Evolutionary conservation across 176 grass and related monocot species (phyloP), one percentile per base, ranked within the genome.

Genomic region (Chrysopogon serrulatus): DNA sequence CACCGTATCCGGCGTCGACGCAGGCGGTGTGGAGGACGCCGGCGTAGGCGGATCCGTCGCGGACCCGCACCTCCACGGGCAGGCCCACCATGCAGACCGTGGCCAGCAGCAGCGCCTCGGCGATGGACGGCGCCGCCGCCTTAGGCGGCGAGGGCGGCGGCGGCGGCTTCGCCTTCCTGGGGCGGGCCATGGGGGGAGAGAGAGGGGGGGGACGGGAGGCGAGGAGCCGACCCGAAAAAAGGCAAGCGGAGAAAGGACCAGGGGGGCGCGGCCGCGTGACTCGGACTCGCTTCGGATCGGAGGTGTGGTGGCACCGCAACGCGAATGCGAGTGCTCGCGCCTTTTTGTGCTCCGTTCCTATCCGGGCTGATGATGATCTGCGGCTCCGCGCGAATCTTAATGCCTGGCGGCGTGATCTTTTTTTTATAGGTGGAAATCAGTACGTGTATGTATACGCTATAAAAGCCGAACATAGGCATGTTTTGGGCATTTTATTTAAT

Each of bases 1-100:
- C 44, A 95, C 96, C 93, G 72, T 88, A 89, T 81, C 89, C 90
- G 10, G 37, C 71, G 54, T 95, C 83, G 83, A 95, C 57, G 82
- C 37, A 83, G 79, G 96, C 96, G 68, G 96, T 92, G 93, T 98
- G 96, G 83, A 98, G 90, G 93, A 98, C 84, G 73, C 96, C 96
- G 24, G 85, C 90, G 81, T 95, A 98, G 62, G 91, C 79, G 71
- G 96, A 98, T 88, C 96, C 96, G 90, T 98, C 96, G 80, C 87
- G 92, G 74, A 95, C 93, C 87, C 90, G 96, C 15, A 94, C 89
- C 82, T 98, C 89, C 30, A 98, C 96, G 47, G 91, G 87, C 10
- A 92, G 79, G 24, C 96, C 96, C 7, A 98, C 89, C 83, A 98
- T 88, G 79, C 87, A 95, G 30, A 98, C 54, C 26, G 94, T 93